Evolutionary conservation across 192 early-diverging fungal genomes (phyloP).

Genomic region (Backusella mclennaniae): DNA sequence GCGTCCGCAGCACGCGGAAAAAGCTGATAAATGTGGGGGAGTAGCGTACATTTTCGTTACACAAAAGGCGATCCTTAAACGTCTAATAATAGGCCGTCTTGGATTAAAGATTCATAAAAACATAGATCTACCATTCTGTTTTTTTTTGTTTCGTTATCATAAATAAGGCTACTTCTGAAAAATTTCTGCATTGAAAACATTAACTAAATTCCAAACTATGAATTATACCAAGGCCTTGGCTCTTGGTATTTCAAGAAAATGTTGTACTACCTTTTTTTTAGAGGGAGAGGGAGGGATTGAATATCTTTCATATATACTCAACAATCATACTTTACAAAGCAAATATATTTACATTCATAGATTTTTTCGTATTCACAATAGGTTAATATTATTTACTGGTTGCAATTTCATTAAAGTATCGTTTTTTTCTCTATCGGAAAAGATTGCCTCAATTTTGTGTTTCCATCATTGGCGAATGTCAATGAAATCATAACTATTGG

Average conservation of each 20-base stretch:
- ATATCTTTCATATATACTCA: neutral
- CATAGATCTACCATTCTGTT: neutral
- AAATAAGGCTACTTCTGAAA: neutral
- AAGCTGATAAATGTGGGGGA: neutral
- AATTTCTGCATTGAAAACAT: neutral
- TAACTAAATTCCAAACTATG: neutral
- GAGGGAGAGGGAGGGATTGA: neutral
- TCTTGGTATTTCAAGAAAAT: constrained; percentile 1
- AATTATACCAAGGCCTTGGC: neutral
- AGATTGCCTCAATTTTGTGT: neutral
- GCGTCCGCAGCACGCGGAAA: neutral
- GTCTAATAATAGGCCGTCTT: neutral
- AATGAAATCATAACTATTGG: neutral
- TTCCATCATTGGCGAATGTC: neutral
- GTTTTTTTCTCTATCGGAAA: neutral
- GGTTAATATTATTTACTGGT: neutral
- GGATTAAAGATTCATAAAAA: neutral
- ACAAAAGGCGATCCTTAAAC: neutral
- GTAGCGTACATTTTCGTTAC: neutral
- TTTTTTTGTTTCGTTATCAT: neutral
- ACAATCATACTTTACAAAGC: neutral
- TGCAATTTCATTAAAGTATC: neutral
- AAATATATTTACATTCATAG: neutral
- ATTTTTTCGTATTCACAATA: neutral
- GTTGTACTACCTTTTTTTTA: neutral